Base-by-base conservation (phyloP, 495 filamentous ascomycete species). In the Aspergillus nidulans region DNA sequence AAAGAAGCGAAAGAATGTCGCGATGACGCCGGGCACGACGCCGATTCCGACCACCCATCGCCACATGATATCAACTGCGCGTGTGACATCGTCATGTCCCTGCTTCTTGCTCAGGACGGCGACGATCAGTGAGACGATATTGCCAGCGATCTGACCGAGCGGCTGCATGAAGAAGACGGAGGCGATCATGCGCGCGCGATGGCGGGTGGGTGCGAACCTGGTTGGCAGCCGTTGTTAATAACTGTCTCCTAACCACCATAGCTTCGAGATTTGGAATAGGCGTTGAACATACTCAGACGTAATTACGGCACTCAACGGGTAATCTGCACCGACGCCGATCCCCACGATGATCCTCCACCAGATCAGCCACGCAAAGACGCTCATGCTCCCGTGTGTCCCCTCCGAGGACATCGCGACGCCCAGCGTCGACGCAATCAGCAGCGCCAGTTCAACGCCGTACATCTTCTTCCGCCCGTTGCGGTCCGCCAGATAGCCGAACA, bases 151-250 rank as follows among this genome's bases (percentile, higher is more conserved):
- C 53, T 87, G 85, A 1, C 84, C 85, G 6, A 87, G 57, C 0
- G 84, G 79, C 46, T 89, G 85, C 78, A 82, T 84, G 47, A 84
- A 72, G 65, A 87, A 87, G 15, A 89, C 81, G 4, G 78, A 77
- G 7, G 81, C 82, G 65, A 89, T 72, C 85, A 89, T 87, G 6
- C 76, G 76, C 25, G 75, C 83, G 18, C 85, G 69, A 23, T 76
- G 77, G 44, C 77, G 77, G 2, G 77, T 82, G 0, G 84, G 80
- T 4, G 83, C 82, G 60, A 81, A 87, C 60, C 77, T 79, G 36
- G 25, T 28, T 7, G 6, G 26, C 52, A 19, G 34, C 16, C 24
- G 4, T 19, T 18, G 10, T 24, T 8, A 18, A 18, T 7, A n/a
- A 19, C 45, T 18, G 19, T 13, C n/a, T n/a, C n/a, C n/a, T n/a